Percentiles rank a stretch among this genome's conserved stretches.
Conservation (phyloP, 2,329 filamentous ascomycete species). For the Xylariaceae sp. region DNA sequence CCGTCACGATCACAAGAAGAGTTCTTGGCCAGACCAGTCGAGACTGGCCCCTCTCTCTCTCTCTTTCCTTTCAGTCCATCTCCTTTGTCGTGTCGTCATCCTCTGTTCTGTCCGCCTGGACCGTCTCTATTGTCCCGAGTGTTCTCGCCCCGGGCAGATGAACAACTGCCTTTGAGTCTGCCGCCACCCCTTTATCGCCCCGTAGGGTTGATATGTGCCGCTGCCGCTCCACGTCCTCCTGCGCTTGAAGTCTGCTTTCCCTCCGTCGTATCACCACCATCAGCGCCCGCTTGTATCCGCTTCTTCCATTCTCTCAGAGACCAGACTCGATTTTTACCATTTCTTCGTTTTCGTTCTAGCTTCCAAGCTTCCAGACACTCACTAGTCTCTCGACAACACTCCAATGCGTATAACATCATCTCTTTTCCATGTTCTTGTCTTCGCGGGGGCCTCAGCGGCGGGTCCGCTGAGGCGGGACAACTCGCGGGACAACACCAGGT, state of each 20-base stretch:
- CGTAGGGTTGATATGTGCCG: conserved; percentile 18
- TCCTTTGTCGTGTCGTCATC: conserved; percentile 8
- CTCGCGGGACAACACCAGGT: neutral
- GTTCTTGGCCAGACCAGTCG: conserved; percentile 1
- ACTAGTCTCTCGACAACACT: conserved; percentile 6
- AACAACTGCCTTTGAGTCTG: conserved; percentile 10
- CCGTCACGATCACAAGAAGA: conserved; percentile 2
- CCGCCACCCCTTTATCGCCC: conserved; percentile 16
- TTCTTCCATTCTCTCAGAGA: too few species aligned
- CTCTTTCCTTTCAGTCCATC: conserved; percentile 5
- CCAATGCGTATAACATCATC: conserved; percentile 22
- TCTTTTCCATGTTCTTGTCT: conserved; percentile 21
- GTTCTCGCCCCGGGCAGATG: conserved; percentile 14
- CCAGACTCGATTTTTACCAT: conserved; percentile 9
- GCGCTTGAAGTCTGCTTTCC: conserved; percentile 7
- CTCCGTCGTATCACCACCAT: too few species aligned
- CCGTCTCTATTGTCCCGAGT: conserved; percentile 13
- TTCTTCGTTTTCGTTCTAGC: conserved; percentile 10
- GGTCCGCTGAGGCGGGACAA: conserved; percentile 21
- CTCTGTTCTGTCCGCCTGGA: conserved; percentile 8
- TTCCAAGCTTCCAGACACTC: conserved; percentile 8
- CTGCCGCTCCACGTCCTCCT: conserved; percentile 10
- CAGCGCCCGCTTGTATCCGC: too few species aligned
- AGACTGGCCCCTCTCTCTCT: neutral
- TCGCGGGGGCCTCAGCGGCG: conserved; percentile 23